These are phyloP conservation scores for Saccharum officinarum DNA, from an alignment of 176 grass and related monocot species.

Conservation along the genomic window DNA sequence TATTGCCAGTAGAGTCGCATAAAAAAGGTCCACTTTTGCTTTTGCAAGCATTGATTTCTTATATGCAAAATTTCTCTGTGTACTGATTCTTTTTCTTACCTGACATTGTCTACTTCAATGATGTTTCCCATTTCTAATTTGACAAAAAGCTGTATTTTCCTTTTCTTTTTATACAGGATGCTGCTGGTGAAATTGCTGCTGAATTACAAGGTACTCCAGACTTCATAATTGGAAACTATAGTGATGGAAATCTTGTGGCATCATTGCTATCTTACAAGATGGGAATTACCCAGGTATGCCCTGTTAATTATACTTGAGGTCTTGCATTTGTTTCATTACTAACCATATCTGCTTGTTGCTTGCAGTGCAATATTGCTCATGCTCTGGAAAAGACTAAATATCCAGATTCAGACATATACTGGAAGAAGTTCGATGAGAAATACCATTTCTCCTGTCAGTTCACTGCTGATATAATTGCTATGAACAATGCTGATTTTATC, in stretches of 20 bases:
- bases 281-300: slow-evolving; percentile 79
- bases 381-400: slow-evolving; percentile 98
- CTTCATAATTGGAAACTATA: slow-evolving; percentile 97
- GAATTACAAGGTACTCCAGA: slow-evolving; percentile 88
- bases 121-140: background rate
- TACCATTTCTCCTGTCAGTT: slow-evolving; percentile 99
- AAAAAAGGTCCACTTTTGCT: background rate
- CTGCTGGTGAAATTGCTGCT: slow-evolving; percentile 79
- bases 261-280: slow-evolving; percentile 86
- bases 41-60: background rate
- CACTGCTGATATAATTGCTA: slow-evolving; percentile 93
- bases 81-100: slow-evolving; percentile 8
- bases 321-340: slow-evolving; percentile 14
- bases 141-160: background rate
- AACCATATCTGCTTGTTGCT: slow-evolving; percentile 16
- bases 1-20: background rate
- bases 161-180: slow-evolving; percentile 61
- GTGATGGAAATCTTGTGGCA: slow-evolving; percentile 97
- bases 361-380: slow-evolving; percentile 98
- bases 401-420: slow-evolving; percentile 92
- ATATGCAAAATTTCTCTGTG: background rate
- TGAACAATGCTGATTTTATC: slow-evolving; percentile 99
- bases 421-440: slow-evolving; percentile 86
- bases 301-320: slow-evolving; percentile 14
- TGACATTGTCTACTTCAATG: background rate